These are phyloP conservation scores for Solanum aculeatissimum DNA, from an alignment of 305 asterid species.

Conservation along the genomic window DNA sequence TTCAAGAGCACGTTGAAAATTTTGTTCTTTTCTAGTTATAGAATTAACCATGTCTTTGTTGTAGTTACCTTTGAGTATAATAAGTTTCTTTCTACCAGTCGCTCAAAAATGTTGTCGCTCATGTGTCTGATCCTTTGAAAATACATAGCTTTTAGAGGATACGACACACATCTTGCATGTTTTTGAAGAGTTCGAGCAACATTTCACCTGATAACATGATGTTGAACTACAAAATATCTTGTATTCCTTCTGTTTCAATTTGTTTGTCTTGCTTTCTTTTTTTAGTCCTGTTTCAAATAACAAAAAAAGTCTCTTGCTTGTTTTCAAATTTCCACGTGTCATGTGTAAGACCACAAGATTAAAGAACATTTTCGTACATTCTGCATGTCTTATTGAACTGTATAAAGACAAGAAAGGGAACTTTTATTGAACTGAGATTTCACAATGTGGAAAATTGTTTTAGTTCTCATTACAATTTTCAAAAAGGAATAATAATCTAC, in stretches of 20 bases:
- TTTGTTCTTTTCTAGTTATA: background rate
- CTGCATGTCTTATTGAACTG: background rate
- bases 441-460: slow-evolving; percentile 10
- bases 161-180: background rate
- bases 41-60: background rate
- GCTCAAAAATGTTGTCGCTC: background rate
- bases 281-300: background rate
- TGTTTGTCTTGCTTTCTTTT: background rate
- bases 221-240: background rate
- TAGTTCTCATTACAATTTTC: slow-evolving; percentile 11
- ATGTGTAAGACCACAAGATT: background rate
- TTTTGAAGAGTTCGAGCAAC: background rate
- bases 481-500: slow-evolving; percentile 9
- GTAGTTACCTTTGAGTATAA: background rate
- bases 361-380: no score
- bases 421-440: background rate
- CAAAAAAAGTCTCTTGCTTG: background rate
- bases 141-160: background rate
- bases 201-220: background rate
- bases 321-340: background rate
- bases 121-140: background rate
- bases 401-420: background rate
- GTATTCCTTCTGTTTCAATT: background rate
- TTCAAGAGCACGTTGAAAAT: background rate
- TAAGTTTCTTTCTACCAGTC: background rate